Evolutionary conservation across 306 rosid species (phyloP), one percentile per base, ranked within the genome.

Genomic region (Cucumis melo): DNA sequence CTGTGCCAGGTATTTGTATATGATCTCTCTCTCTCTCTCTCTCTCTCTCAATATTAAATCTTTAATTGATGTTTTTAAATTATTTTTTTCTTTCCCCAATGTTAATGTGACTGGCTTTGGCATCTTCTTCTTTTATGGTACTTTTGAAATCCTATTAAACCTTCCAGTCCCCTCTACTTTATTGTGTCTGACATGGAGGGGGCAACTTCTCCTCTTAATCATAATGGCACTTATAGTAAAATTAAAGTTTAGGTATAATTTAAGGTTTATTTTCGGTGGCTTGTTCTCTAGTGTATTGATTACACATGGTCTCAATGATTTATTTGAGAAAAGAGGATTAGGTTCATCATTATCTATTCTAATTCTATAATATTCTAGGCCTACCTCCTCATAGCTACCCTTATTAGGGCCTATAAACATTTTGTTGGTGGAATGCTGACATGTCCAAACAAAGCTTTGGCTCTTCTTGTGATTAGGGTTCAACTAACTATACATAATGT

Each of bases 241-340:
- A 46, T 76, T 63, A 72, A 62, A 80, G 71, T 81, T 81, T 83
- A 66, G 75, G 63, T 59, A 70, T 80, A 76, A 58, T 77, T 73
- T 46, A 77, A 64, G 84, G 78, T 82, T 85, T 72, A 59, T 74
- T 51, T 51, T 74, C 55, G 66, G 73, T 55, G 67, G 74, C 78
- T 63, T 58, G 58, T 60, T 82, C 80, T 44, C 36, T 55, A 23
- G 65, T 64, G 79, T 48, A 75, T 80, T 80, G 64, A 65, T 71
- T 51, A 78, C 87, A 78, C 90, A 87, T 87, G 87, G 87, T 63
- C 56, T 46, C 83, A 81, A 88, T 87, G 87, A 89, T 91, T 89
- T 86, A 84, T 84, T 53, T 82, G 74, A 78, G 81, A 85, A 85
- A 83, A 48, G 60, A 77, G 87, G 87, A 87, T 62, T 81, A 62